A percentile compares a stretch with the other conserved stretches of the same genome.
These are phyloP conservation scores for Chlamydomonas applanata DNA, from an alignment of 139 green algal genomes.

Conservation along the genomic window DNA sequence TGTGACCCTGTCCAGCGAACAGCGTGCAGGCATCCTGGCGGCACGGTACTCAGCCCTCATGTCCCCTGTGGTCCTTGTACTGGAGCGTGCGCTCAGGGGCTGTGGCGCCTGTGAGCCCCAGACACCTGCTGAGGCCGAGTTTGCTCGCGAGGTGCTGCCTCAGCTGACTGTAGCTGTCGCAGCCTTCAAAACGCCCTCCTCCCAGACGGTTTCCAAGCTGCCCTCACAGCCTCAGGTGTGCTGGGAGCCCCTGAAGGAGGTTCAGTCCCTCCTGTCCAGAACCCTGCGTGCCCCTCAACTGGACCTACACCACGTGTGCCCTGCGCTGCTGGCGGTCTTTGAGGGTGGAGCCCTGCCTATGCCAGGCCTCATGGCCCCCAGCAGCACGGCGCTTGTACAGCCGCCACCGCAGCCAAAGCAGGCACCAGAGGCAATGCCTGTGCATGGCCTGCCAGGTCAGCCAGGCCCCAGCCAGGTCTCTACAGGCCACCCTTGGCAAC, in stretches of 20 bases:
- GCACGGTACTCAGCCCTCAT: conserved; percentile 54
- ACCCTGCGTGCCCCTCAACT: conserved; percentile 28
- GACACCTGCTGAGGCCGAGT: conserved; percentile 39
- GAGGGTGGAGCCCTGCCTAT: neutral
- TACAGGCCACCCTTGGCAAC: no score
- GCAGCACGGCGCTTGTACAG: no score
- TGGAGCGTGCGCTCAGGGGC: conserved; percentile 50
- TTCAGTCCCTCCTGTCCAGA: conserved; percentile 35
- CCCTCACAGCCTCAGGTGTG: conserved; percentile 10
- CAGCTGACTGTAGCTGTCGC: conserved; percentile 22
- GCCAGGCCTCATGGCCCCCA: neutral
- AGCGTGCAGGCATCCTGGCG: conserved; percentile 8
- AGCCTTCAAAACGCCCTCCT: conserved; percentile 9
- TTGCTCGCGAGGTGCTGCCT: conserved; percentile 33
- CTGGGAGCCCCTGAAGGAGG: conserved; percentile 49
- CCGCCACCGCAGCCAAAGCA: no score
- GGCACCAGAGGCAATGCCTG: no score
- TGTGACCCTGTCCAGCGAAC: no score
- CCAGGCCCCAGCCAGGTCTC: no score
- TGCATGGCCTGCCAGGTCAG: no score
- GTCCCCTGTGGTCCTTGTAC: conserved; percentile 41
- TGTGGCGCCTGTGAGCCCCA: conserved; percentile 11
- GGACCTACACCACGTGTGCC: conserved; percentile 4
- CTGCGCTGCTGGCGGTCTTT: neutral
- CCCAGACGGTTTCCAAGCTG: neutral